Base-by-base conservation (phyloP, 371 early-diverging fungal genomes). In the Saksenaea vasiformis region DNA sequence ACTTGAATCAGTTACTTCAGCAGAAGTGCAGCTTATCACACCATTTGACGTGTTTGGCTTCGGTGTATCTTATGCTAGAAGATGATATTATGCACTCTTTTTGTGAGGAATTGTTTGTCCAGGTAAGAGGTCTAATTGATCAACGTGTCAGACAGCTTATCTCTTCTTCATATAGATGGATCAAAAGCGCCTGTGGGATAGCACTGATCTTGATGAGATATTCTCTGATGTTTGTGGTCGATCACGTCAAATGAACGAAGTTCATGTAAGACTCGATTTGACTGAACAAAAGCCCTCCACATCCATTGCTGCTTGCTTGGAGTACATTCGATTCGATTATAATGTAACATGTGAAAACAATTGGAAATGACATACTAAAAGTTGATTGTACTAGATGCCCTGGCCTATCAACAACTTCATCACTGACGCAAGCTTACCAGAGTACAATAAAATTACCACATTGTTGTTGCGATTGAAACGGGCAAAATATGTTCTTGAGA, bases 351-450 rank as follows among this genome's bases (percentile, higher is more conserved):
- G 24, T 28, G 24, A 17, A 31, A 8, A 1, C 36, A 5, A 3
- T 22, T 38, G 27, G 17, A 57, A 56, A 55, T 35, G 9, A 17
- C 51, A 38, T 37, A 1, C 22, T 22, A 17, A n/a, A 38, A 5
- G 7, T 9, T 10, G 44, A 24, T 0, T 19, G 14, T 27, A 35
- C 0, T 56, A 83, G 83, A 63, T 79, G 38, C 76, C 83, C 9
- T 81, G 80, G 78, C 82, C 84, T 7, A 61, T 83, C 22, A 77
- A 79, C 26, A 78, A 78, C 43, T 80, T 80, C 60, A 76, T 83
- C 17, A 68, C 61, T 19, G 36, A 53, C 31, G 55, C 67, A 7
- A 65, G 41, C 15, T 35, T 79, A 36, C 47, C 39, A 26, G 62
- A 67, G 10, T 83, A 83, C 57, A 68, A 64, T n/a, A 70, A 66